Evolutionary conservation across 202 grass and related monocot species (phyloP).

Genomic region (Musa balbisiana): DNA sequence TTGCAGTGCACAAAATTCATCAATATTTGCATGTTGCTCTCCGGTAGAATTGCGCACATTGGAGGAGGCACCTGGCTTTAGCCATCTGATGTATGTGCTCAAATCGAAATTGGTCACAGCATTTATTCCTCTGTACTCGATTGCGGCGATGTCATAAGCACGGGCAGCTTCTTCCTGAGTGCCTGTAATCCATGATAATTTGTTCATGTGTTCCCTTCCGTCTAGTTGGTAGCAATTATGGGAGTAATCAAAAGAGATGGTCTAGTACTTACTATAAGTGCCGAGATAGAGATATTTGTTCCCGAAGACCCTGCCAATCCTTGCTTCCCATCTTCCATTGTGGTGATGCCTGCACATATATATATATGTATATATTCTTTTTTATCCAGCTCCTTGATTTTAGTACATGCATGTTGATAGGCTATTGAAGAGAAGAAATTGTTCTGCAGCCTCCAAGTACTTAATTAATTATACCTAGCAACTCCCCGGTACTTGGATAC

Average conservation of each 20-base stretch:
- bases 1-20: constrained; percentile 24
- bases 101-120: constrained; percentile 83
- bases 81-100: constrained; percentile 68
- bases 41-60: background rate
- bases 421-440: no score
- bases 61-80: constrained; percentile 29
- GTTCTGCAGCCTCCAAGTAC: no score
- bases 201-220: no score
- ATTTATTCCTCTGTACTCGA: constrained; percentile 69
- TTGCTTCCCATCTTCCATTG: constrained; percentile 38
- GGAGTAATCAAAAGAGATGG: no score
- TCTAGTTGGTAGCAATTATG: no score
- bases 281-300: constrained; percentile 42
- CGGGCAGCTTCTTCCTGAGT: constrained; percentile 62
- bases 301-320: constrained; percentile 31
- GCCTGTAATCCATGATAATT: constrained; percentile 4
- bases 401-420: background rate
- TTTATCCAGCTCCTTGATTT: background rate
- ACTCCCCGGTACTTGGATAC: constrained; percentile 74
- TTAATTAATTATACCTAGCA: constrained; percentile 34
- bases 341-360: constrained; percentile 23
- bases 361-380: no score
- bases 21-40: background rate
- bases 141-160: constrained; percentile 71
- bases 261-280: constrained; percentile 25